Conservation (phyloP, 352 stramenopile genomes). For the Phytophthora pinifolia region DNA sequence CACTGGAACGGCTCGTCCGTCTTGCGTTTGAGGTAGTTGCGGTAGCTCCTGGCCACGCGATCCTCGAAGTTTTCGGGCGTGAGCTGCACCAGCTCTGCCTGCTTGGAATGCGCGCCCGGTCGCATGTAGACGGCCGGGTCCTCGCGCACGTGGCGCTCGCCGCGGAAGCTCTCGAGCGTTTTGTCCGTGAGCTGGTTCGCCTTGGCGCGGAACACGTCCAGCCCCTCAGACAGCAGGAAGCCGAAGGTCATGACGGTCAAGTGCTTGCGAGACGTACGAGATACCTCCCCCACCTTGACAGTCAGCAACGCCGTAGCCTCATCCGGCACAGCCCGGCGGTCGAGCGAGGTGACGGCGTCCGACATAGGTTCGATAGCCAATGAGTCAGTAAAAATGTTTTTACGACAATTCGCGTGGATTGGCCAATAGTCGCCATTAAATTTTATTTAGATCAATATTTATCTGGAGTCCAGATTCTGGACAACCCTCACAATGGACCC, state of each 20-base stretch:
- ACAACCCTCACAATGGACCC: constrained; percentile 82
- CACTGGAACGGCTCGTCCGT: constrained; percentile 57
- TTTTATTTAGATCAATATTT: not conserved
- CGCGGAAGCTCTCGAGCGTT: constrained; percentile 43
- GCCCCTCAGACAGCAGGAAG: constrained; percentile 70
- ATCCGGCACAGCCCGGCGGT: constrained; percentile 46
- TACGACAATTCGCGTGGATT: constrained; percentile 6
- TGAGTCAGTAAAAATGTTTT: too few relatives aligned
- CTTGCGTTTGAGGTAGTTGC: constrained; percentile 81
- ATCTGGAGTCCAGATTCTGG: too few relatives aligned
- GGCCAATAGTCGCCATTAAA: constrained; percentile 1
- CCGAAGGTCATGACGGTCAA: constrained; percentile 57
- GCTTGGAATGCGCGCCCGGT: constrained; percentile 74
- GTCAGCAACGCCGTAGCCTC: constrained; percentile 66
- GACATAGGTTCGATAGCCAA: too few relatives aligned
- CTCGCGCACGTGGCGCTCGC: constrained; percentile 55
- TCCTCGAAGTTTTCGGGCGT: constrained; percentile 64
- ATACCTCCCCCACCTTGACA: constrained; percentile 76
- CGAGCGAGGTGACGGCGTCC: constrained; percentile 1
- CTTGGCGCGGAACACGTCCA: constrained; percentile 75
- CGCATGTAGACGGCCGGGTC: constrained; percentile 78
- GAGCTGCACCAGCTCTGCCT: constrained; percentile 77
- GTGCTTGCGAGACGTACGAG: constrained; percentile 70
- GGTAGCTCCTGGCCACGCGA: constrained; percentile 69
- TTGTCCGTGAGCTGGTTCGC: constrained; percentile 56